Evolutionary conservation across 1,284 basidiomycete species (phyloP).

Genomic region (Tilletia setariae): DNA sequence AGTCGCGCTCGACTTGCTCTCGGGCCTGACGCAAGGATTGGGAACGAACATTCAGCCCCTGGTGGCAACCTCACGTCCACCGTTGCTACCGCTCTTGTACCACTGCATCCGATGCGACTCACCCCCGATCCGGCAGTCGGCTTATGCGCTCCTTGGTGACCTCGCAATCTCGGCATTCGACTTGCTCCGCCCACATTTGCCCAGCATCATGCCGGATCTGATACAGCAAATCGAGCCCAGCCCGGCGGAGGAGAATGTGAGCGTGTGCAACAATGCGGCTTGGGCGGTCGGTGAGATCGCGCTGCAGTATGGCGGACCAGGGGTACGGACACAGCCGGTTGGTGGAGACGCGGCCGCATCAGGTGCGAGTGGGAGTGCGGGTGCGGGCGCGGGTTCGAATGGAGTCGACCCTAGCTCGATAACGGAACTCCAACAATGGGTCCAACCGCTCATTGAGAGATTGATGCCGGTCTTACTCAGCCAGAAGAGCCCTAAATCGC

Average conservation of each 20-base stretch:
- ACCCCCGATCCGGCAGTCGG: conserved; percentile 89
- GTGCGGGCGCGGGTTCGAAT: background rate
- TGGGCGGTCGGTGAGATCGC: conserved; percentile 99
- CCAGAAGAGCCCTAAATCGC: conserved; percentile 83
- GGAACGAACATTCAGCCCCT: conserved; percentile 61
- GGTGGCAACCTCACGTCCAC: conserved; percentile 42
- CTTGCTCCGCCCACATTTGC: conserved; percentile 71
- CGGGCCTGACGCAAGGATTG: conserved; percentile 91
- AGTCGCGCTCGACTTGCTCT: conserved; percentile 90
- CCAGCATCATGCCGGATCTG: conserved; percentile 83
- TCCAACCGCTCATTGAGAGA: conserved; percentile 70
- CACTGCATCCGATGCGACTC: conserved; percentile 69
- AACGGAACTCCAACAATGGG: conserved; percentile 44
- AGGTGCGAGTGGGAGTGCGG: background rate
- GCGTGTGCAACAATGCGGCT: conserved; percentile 98
- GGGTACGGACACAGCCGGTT: background rate
- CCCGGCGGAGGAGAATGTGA: conserved; percentile 84
- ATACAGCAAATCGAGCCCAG: conserved; percentile 86
- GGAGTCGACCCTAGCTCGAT: background rate
- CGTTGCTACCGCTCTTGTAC: conserved; percentile 44
- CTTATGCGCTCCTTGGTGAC: conserved; percentile 94
- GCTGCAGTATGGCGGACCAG: conserved; percentile 40
- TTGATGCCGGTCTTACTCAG: conserved; percentile 87
- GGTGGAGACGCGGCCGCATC: background rate
- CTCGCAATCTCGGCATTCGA: conserved; percentile 92